Conservation (phyloP, 176 grass and related monocot genomes). For the Hordeum vulgare region DNA sequence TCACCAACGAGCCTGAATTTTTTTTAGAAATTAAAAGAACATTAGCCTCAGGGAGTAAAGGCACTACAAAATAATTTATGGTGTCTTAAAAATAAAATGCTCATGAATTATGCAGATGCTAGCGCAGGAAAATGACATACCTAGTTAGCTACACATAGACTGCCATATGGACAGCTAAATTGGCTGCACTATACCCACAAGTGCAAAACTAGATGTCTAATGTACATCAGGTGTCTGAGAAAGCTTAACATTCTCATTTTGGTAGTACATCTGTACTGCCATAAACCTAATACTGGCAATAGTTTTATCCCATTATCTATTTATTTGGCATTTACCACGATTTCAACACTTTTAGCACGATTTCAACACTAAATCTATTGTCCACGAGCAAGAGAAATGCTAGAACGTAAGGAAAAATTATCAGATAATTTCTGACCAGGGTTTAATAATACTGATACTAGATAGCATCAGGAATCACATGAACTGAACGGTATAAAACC, state of each 20-base stretch:
- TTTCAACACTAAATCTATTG: neutral
- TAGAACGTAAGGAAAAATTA: neutral
- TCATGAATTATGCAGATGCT: neutral
- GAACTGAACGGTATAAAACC: neutral
- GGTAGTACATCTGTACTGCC: neutral
- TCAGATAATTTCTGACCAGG: neutral
- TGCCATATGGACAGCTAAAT: neutral
- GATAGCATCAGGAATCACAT: neutral
- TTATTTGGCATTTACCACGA: neutral
- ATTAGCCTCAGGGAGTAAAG: neutral
- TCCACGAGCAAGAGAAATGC: neutral
- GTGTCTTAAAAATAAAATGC: neutral
- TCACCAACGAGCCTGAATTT: slow-evolving; percentile 70
- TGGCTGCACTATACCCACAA: neutral
- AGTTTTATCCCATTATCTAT: neutral
- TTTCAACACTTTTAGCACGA: neutral
- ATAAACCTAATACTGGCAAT: neutral
- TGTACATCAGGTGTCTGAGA: neutral
- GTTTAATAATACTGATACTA: neutral
- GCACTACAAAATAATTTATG: neutral
- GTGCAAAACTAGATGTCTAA: neutral
- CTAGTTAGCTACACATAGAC: neutral
- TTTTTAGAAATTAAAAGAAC: neutral
- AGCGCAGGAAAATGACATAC: neutral
- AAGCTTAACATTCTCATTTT: neutral